Evolutionary conservation across 2,329 filamentous ascomycete species (phyloP).

Genomic region (Aspergillus glaucus): DNA sequence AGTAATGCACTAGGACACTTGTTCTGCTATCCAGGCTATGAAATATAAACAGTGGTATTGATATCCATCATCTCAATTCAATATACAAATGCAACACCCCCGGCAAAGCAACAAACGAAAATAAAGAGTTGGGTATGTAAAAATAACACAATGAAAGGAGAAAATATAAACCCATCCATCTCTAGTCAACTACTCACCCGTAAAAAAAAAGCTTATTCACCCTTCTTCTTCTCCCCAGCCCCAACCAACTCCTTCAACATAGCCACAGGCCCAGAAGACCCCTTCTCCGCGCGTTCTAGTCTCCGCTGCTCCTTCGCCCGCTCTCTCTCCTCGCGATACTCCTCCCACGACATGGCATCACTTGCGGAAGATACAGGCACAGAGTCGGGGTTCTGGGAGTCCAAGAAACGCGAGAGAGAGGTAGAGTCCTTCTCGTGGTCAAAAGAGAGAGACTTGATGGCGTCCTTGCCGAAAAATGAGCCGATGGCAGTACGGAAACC

Average conservation of each 20-base stretch:
- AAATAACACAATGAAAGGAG: not conserved
- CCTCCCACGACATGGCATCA: constrained; percentile 26
- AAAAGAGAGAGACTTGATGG: constrained; percentile 37
- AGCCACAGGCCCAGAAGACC: constrained; percentile 8
- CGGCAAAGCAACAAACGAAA: not conserved
- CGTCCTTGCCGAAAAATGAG: constrained; percentile 59
- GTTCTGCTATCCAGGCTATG: not conserved
- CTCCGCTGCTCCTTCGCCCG: constrained; percentile 23
- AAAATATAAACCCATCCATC: no score
- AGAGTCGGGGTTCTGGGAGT: constrained; percentile 8
- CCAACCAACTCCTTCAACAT: constrained; percentile 8
- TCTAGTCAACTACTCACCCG: no score
- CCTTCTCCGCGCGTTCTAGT: constrained; percentile 14
- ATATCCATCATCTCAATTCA: not conserved
- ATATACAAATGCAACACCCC: not conserved
- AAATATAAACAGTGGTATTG: not conserved
- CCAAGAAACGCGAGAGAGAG: constrained; percentile 17
- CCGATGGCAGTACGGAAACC: constrained; percentile 77
- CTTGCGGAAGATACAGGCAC: constrained; percentile 10
- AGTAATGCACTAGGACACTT: not conserved
- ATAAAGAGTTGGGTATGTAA: not conserved
- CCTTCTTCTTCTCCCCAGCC: constrained; percentile 11
- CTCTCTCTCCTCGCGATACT: constrained; percentile 25
- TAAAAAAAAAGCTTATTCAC: constrained; percentile 4
- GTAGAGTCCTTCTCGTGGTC: constrained; percentile 10